A percentile compares a stretch with the other conserved stretches of the same genome.
Evolutionary conservation across 129 eudicot species (phyloP).

Genomic region (Tanacetum coccineum): DNA sequence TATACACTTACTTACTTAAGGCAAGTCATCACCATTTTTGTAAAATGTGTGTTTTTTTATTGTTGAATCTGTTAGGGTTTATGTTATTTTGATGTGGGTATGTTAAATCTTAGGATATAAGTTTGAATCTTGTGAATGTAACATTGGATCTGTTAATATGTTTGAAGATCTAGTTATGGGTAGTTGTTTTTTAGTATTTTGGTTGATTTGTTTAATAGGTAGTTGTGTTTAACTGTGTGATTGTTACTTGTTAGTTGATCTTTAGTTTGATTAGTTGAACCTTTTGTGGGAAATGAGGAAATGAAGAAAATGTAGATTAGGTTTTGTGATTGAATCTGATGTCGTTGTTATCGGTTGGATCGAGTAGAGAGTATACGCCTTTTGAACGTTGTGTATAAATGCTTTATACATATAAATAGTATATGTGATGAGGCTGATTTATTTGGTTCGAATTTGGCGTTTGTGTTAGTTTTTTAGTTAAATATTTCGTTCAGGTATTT

Average conservation of each 20-base stretch:
- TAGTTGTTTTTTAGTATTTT: conserved; percentile 16
- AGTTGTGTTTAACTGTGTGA: neutral
- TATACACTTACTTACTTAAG: neutral
- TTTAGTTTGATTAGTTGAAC: conserved; percentile 11
- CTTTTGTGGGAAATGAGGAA: conserved; percentile 16
- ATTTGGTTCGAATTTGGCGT: neutral
- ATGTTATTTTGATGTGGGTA: conserved; percentile 4
- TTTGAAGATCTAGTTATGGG: conserved; percentile 48
- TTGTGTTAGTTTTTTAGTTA: too few species aligned
- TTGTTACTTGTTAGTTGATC: conserved; percentile 21
- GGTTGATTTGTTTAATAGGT: neutral
- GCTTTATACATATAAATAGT: conserved; percentile 1
- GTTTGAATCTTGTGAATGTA: too few species aligned
- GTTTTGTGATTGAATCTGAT: conserved; percentile 22
- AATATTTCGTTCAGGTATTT: neutral
- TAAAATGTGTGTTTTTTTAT: conserved; percentile 28
- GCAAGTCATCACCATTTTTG: neutral
- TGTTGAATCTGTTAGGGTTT: conserved; percentile 15
- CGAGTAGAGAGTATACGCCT: conserved; percentile 12
- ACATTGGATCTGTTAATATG: conserved; percentile 45
- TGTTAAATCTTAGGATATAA: conserved; percentile 20
- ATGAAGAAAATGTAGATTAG: conserved; percentile 14
- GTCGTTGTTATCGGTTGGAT: conserved; percentile 8
- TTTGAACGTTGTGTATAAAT: neutral
- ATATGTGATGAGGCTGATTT: neutral